A percentile compares a stretch with the other conserved stretches of the same genome.
phyloP scores from a whole-genome alignment of 2,329 filamentous ascomycete genomes.

The Phialophora expanda region DNA sequence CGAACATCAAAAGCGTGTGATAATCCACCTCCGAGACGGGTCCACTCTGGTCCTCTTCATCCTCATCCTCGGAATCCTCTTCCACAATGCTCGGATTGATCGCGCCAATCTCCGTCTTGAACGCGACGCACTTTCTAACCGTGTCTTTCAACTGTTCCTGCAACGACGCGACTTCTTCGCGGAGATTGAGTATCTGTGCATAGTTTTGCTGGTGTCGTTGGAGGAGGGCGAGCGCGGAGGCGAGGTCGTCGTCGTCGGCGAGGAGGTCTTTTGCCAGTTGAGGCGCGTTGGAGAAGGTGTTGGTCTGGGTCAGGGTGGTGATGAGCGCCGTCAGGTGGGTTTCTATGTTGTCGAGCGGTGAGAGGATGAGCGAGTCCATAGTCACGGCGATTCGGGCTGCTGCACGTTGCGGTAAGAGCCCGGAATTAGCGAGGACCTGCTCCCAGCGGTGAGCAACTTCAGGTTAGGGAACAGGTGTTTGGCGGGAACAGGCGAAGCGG shows the following conservation, averaged over 20 bases:
- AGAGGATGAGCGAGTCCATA: conserved; percentile 50
- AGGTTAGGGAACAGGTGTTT: conserved; percentile 8
- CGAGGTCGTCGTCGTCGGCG: conserved; percentile 50
- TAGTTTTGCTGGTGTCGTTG: conserved; percentile 54
- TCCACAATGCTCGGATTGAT: conserved; percentile 42
- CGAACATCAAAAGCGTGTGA: conserved; percentile 51
- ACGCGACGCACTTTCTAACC: conserved; percentile 47
- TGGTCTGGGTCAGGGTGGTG: conserved; percentile 50
- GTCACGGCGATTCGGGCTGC: neutral
- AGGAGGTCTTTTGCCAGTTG: conserved; percentile 49
- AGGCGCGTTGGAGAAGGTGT: conserved; percentile 51
- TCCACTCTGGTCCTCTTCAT: conserved; percentile 41
- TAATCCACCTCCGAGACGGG: conserved; percentile 49
- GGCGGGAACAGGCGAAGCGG: neutral
- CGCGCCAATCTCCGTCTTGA: conserved; percentile 50
- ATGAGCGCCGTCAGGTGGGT: conserved; percentile 51
- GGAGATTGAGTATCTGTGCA: conserved; percentile 48
- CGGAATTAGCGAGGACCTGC: neutral
- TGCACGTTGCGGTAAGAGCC: neutral
- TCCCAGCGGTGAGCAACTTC: neutral
- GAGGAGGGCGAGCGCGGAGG: conserved; percentile 50
- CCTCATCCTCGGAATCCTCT: conserved; percentile 33
- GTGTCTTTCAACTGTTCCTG: conserved; percentile 51
- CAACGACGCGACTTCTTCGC: conserved; percentile 48
- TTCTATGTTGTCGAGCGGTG: conserved; percentile 50